Conservation (phyloP, 2,329 filamentous ascomycete genomes). For the Monosporascus sp. region DNA sequence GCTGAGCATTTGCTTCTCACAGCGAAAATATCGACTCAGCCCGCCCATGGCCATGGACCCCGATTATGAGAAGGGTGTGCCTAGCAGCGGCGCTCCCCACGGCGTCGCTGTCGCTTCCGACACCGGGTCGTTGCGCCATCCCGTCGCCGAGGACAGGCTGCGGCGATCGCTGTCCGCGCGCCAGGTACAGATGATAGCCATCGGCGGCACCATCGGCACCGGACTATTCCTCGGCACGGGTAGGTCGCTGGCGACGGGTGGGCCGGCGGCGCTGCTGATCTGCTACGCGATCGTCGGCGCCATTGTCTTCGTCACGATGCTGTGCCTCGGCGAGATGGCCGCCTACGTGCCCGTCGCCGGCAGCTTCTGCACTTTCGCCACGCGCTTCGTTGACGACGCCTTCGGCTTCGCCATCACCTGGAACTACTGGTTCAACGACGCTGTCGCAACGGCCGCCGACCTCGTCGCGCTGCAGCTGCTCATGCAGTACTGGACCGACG, state of each 20-base stretch:
- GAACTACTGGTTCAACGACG: constrained; percentile 65
- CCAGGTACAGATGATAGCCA: constrained; percentile 65
- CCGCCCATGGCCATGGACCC: constrained; percentile 5
- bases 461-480: constrained; percentile 54
- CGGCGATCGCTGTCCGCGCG: constrained; percentile 51
- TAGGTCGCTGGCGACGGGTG: constrained; percentile 52
- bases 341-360: constrained; percentile 50
- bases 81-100: not conserved
- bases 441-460: constrained; percentile 54
- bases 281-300: constrained; percentile 50
- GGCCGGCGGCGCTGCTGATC: constrained; percentile 53
- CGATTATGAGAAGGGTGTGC: constrained; percentile 12
- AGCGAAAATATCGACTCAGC: no score
- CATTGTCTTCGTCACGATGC: constrained; percentile 55
- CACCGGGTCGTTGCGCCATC: constrained; percentile 3
- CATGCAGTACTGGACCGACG: constrained; percentile 55
- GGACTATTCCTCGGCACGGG: constrained; percentile 59
- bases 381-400: constrained; percentile 47
- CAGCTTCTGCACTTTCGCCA: constrained; percentile 50
- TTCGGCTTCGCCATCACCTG: constrained; percentile 50
- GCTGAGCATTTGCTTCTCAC: no score
- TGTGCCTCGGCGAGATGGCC: constrained; percentile 56
- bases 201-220: constrained; percentile 54
- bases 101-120: not conserved
- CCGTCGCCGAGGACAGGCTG: constrained; percentile 36